Percentiles rank a stretch among this genome's conserved stretches.
Conservation (phyloP, 2,329 filamentous ascomycete species). For the Alternaria angustiovoidea region DNA sequence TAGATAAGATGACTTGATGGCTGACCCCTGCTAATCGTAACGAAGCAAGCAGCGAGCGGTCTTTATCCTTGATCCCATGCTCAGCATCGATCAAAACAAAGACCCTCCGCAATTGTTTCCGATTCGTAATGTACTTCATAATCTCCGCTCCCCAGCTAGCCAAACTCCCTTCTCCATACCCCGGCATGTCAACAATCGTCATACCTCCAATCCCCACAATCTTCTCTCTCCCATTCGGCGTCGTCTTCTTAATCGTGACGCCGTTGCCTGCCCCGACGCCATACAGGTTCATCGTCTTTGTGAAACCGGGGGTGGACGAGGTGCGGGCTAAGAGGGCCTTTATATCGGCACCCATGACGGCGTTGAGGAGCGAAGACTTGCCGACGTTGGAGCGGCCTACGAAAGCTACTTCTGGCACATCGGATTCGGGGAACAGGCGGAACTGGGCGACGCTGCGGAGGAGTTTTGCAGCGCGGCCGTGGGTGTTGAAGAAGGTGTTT, state of each 20-base stretch:
- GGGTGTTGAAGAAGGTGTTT: constrained; percentile 54
- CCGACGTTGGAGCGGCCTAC: constrained; percentile 75
- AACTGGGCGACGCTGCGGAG: constrained; percentile 69
- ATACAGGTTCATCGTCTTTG: constrained; percentile 72
- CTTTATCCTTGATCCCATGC: constrained; percentile 70
- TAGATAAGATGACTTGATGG: constrained; percentile 72
- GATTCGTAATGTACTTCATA: constrained; percentile 70
- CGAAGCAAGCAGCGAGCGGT: constrained; percentile 64
- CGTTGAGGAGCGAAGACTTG: constrained; percentile 73
- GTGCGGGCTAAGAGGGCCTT: constrained; percentile 54
- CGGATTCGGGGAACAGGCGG: constrained; percentile 63
- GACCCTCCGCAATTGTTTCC: constrained; percentile 68
- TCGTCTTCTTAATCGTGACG: constrained; percentile 36
- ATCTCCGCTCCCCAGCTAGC: constrained; percentile 72
- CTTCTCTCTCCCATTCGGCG: constrained; percentile 28
- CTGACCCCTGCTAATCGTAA: constrained; percentile 65
- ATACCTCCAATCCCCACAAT: constrained; percentile 55
- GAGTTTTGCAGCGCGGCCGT: constrained; percentile 56
- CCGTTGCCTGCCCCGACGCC: constrained; percentile 58
- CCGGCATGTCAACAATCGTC: constrained; percentile 74
- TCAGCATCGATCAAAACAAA: constrained; percentile 71
- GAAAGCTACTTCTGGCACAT: constrained; percentile 70
- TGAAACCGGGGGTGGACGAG: constrained; percentile 67
- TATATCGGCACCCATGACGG: constrained; percentile 59
- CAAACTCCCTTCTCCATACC: constrained; percentile 70